Evolutionary conservation across 140 eudicot species (phyloP).

Genomic region (Cichorium intybus): DNA sequence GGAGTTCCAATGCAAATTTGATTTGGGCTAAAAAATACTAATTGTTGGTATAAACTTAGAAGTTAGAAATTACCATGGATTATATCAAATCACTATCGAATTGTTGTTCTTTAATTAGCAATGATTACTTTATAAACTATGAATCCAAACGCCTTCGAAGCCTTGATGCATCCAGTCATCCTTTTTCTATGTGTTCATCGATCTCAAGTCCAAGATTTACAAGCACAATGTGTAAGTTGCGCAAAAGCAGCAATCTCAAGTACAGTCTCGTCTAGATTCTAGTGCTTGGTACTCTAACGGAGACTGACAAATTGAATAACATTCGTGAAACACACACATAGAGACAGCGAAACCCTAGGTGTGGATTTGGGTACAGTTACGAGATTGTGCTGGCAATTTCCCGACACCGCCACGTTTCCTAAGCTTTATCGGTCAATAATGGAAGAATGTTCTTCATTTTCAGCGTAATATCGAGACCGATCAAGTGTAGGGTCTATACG

Average conservation of each 20-base stretch:
- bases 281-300: conserved; percentile 13
- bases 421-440: neutral
- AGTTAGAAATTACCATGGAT: too few species aligned
- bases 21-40: too few species aligned
- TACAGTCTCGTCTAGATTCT: conserved; percentile 12
- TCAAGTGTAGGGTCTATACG: neutral
- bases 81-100: neutral
- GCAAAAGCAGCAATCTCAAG: conserved; percentile 34
- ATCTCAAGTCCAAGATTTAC: conserved; percentile 27
- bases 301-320: conserved; percentile 6
- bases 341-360: conserved; percentile 11
- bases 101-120: neutral
- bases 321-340: neutral
- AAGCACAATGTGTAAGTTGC: conserved; percentile 20
- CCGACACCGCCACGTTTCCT: conserved; percentile 11
- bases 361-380: conserved; percentile 1
- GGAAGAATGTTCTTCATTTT: conserved; percentile 4
- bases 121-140: too few species aligned
- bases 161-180: neutral
- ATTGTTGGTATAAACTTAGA: too few species aligned
- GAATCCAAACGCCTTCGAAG: neutral
- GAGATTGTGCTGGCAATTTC: conserved; percentile 12
- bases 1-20: conserved; percentile 10
- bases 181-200: conserved; percentile 24
- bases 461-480: too few species aligned